Conservation (phyloP, 2,329 filamentous ascomycete genomes). For the Penicillium janthinellum region DNA sequence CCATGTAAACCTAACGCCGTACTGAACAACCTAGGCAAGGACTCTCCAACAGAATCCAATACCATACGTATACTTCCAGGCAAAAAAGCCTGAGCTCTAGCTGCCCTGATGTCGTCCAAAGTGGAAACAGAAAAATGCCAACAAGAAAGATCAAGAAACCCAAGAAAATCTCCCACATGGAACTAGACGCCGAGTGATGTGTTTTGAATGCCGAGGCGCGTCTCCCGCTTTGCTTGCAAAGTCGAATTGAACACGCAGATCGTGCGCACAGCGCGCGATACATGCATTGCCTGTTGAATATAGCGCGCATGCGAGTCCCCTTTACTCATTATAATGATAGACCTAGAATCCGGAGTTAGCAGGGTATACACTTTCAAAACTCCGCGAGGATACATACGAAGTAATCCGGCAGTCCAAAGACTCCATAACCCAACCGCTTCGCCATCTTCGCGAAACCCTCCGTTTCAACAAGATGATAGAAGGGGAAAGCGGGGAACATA, state of each 20-base stretch:
- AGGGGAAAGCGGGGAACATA: constrained; percentile 96
- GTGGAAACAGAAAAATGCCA: neutral
- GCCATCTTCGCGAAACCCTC: constrained; percentile 99
- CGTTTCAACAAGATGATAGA: constrained; percentile 96
- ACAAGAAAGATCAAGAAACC: neutral
- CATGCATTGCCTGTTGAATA: constrained; percentile 4
- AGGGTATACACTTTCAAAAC: neutral
- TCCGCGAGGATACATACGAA: constrained; percentile 61
- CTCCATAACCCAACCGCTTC: constrained; percentile 78
- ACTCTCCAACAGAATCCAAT: neutral
- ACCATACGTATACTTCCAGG: neutral
- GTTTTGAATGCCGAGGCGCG: neutral
- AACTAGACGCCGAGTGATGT: constrained; percentile 10
- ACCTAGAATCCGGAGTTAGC: constrained; percentile 57
- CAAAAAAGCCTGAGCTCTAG: neutral
- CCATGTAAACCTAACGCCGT: neutral
- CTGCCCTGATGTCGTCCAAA: neutral
- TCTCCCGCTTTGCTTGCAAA: constrained; percentile 1
- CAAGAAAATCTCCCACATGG: neutral
- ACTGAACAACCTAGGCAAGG: neutral
- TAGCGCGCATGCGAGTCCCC: neutral
- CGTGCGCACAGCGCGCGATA: constrained; percentile 18
- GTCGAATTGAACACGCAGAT: neutral
- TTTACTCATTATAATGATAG: constrained; percentile 85
- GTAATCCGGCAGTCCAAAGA: constrained; percentile 92